phyloP scores from a whole-genome alignment of 2,329 filamentous ascomycete species.

The Neofusicoccum parvum region DNA sequence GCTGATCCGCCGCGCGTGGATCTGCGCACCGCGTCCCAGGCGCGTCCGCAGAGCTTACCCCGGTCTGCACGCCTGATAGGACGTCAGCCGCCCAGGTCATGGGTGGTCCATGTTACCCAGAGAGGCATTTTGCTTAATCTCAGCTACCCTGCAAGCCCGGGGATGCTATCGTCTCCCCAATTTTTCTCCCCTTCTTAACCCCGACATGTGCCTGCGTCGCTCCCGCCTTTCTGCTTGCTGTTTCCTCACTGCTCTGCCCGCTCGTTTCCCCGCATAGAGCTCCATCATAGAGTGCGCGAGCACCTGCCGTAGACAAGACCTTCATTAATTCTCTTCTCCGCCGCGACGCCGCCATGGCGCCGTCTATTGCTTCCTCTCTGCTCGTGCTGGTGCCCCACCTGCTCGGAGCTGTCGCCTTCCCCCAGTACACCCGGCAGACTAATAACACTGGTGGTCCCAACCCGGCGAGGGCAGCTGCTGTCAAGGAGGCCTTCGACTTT shows the following conservation, averaged over 20 bases:
- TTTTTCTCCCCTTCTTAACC: conserved; percentile 1
- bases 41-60: background rate
- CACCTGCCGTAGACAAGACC: background rate
- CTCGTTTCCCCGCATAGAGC: background rate
- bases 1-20: conserved; percentile 6
- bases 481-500: conserved; percentile 36
- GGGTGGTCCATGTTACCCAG: conserved; percentile 14
- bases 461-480: conserved; percentile 34
- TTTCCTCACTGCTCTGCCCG: background rate
- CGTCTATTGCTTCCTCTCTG: background rate
- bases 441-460: background rate
- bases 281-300: background rate
- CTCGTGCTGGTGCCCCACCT: conserved; percentile 3
- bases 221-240: background rate
- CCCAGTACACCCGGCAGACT: background rate
- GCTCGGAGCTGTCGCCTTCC: conserved; percentile 3
- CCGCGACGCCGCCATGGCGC: background rate
- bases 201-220: background rate
- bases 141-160: background rate
- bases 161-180: background rate
- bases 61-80: conserved; percentile 12
- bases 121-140: conserved; percentile 12
- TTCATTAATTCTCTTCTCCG: background rate
- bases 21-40: background rate
- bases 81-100: conserved; percentile 19